phyloP scores from a whole-genome alignment of 495 filamentous ascomycete species.

The Xylaria scruposa region DNA sequence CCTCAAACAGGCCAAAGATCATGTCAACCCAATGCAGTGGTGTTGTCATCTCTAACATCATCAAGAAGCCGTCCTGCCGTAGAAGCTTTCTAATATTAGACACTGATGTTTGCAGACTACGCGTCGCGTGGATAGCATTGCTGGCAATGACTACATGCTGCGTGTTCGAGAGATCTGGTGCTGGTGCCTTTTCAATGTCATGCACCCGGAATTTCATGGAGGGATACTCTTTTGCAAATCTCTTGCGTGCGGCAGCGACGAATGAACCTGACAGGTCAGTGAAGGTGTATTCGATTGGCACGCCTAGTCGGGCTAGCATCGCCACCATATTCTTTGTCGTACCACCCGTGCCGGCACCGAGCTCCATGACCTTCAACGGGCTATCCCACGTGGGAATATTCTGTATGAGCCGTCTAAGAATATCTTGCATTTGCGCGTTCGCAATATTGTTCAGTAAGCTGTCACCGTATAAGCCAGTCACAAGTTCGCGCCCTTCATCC shows the following conservation, averaged over 20 bases:
- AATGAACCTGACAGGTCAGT: slow-evolving; percentile 56
- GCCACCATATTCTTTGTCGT: slow-evolving; percentile 46
- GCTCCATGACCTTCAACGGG: slow-evolving; percentile 46
- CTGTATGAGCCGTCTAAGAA: slow-evolving; percentile 43
- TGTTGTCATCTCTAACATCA: slow-evolving; percentile 52
- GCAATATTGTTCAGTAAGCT: slow-evolving; percentile 48
- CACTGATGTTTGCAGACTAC: no score
- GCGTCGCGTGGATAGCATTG: slow-evolving; percentile 59
- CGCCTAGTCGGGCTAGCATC: slow-evolving; percentile 41
- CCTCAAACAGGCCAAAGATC: slow-evolving; percentile 45
- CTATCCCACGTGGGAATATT: not conserved
- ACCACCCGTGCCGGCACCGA: no score
- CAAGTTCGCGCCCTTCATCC: slow-evolving; percentile 52
- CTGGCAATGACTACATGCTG: slow-evolving; percentile 58
- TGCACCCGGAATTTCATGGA: slow-evolving; percentile 50
- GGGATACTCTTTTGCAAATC: slow-evolving; percentile 47
- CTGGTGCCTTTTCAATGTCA: slow-evolving; percentile 47
- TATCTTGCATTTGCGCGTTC: slow-evolving; percentile 53
- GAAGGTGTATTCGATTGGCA: slow-evolving; percentile 42
- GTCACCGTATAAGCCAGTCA: slow-evolving; percentile 54
- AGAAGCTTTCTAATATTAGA: no score
- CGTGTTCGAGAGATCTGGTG: slow-evolving; percentile 30
- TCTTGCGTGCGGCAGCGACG: slow-evolving; percentile 43
- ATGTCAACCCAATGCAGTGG: slow-evolving; percentile 49
- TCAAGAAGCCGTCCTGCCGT: slow-evolving; percentile 47